These are phyloP conservation scores for Lasiosphaeria ovina DNA, from an alignment of 495 filamentous ascomycete genomes.

Conservation along the genomic window DNA sequence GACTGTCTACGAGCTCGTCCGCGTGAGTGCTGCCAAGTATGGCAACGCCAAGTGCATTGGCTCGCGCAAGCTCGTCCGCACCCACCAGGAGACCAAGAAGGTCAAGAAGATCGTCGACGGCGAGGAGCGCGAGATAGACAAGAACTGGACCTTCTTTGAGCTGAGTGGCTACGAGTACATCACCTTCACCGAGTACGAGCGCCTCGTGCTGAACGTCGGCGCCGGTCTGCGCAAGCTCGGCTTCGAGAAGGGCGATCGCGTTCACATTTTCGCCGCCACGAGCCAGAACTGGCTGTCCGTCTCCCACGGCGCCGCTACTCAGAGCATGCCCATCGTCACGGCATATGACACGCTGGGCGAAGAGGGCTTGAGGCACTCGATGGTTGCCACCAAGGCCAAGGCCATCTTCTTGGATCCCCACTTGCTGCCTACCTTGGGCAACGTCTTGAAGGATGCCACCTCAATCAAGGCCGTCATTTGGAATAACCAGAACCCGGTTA, in stretches of 20 bases:
- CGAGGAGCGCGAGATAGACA: slow-evolving; percentile 82
- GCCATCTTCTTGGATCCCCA: slow-evolving; percentile 88
- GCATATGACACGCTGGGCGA: slow-evolving; percentile 89
- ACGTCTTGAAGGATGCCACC: slow-evolving; percentile 76
- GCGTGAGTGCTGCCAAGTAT: slow-evolving; percentile 71
- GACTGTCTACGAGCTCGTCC: slow-evolving; percentile 88
- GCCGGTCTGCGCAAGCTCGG: slow-evolving; percentile 78
- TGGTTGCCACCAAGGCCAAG: slow-evolving; percentile 81
- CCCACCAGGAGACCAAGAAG: slow-evolving; percentile 91
- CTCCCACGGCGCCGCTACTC: slow-evolving; percentile 51
- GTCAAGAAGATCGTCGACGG: slow-evolving; percentile 95
- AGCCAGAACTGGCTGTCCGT: slow-evolving; percentile 79
- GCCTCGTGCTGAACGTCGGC: slow-evolving; percentile 68
- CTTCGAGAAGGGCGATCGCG: slow-evolving; percentile 64
- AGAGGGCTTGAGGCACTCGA: slow-evolving; percentile 87
- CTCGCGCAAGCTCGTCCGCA: slow-evolving; percentile 74
- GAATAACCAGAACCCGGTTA: slow-evolving; percentile 74
- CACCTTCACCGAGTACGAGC: slow-evolving; percentile 86
- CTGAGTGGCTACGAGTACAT: slow-evolving; percentile 83
- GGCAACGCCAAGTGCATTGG: slow-evolving; percentile 88
- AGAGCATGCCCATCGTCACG: slow-evolving; percentile 64
- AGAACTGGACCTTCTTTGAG: slow-evolving; percentile 96
- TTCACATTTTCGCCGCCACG: slow-evolving; percentile 90
- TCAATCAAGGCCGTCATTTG: slow-evolving; percentile 83
- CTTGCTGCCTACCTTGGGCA: slow-evolving; percentile 75